A percentile compares a stretch with the other conserved stretches of the same genome.
Conservation (phyloP, 305 asterid species). For the Ilex paraguariensis region DNA sequence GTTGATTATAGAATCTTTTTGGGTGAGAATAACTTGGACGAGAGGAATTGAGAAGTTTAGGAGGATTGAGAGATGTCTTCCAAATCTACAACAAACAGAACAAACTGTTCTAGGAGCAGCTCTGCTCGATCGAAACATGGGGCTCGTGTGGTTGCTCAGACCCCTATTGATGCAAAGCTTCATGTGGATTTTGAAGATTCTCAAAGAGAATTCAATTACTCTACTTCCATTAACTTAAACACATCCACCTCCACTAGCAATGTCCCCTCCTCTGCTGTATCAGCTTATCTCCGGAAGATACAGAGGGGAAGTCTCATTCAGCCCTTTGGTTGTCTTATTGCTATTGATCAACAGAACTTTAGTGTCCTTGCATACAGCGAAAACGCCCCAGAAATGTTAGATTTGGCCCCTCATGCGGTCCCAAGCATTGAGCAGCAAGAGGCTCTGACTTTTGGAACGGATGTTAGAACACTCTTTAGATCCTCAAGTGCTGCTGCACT, state of each 20-base stretch:
- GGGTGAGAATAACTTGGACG: background rate
- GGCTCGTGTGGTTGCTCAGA: constrained; percentile 48
- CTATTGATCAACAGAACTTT: constrained; percentile 36
- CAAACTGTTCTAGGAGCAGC: constrained; percentile 52
- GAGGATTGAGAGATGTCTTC: constrained; percentile 41
- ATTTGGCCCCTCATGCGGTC: constrained; percentile 51
- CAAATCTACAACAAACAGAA: constrained; percentile 41
- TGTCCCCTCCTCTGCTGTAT: constrained; percentile 49
- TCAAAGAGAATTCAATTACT: constrained; percentile 52
- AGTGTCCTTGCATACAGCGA: constrained; percentile 51
- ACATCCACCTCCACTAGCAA: constrained; percentile 33
- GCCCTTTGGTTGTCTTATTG: constrained; percentile 75
- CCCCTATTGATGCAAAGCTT: constrained; percentile 64
- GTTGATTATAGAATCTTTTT: background rate
- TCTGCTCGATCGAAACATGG: constrained; percentile 46
- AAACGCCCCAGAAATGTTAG: constrained; percentile 64
- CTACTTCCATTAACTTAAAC: constrained; percentile 34
- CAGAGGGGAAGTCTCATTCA: constrained; percentile 77
- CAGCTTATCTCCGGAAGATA: constrained; percentile 62
- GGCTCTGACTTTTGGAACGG: constrained; percentile 49
- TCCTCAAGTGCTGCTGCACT: constrained; percentile 54
- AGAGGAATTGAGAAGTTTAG: constrained; percentile 9
- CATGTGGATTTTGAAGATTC: constrained; percentile 61
- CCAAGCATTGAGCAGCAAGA: constrained; percentile 55
- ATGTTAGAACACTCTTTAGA: constrained; percentile 49